Evolutionary conservation across 2,329 filamentous ascomycete genomes (phyloP).

Genomic region (Sporothrix pallida): DNA sequence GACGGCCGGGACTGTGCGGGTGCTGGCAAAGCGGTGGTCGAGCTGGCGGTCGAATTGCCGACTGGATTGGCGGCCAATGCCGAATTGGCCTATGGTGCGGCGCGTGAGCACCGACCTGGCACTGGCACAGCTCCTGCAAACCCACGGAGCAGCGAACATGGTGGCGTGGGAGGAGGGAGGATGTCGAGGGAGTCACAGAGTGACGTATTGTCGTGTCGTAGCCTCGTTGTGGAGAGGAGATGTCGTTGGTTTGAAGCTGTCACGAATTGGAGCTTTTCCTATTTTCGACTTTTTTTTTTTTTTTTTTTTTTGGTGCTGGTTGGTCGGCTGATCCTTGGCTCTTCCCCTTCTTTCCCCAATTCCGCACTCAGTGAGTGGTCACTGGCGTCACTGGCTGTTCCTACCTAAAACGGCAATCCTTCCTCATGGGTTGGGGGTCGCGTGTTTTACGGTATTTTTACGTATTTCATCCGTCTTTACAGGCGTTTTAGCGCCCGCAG

Average conservation of each 20-base stretch:
- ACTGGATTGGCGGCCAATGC: conserved; percentile 33
- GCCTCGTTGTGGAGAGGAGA: conserved; percentile 9
- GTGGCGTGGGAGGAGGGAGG: background rate
- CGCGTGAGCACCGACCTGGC: conserved; percentile 46
- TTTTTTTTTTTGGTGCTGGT: background rate
- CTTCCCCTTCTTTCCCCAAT: no score
- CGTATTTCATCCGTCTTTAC: background rate
- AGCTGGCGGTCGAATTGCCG: conserved; percentile 38
- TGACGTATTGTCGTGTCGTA: background rate
- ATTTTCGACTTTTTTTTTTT: background rate
- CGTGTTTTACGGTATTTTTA: background rate
- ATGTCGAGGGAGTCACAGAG: background rate
- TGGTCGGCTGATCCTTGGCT: no score
- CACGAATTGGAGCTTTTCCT: conserved; percentile 4
- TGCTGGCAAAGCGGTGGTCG: conserved; percentile 51
- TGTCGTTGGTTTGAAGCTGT: background rate
- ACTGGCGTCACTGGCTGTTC: background rate
- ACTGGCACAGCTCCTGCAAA: conserved; percentile 59
- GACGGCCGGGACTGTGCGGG: conserved; percentile 53
- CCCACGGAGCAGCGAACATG: conserved; percentile 56
- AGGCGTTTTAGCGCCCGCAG: conserved; percentile 16
- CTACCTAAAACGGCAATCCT: conserved; percentile 27
- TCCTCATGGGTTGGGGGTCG: conserved; percentile 22
- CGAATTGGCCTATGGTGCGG: conserved; percentile 42
- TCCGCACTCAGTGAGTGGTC: no score